Conservation (phyloP, 2,329 filamentous ascomycete species). For the Alternaria angustiovoidea region DNA sequence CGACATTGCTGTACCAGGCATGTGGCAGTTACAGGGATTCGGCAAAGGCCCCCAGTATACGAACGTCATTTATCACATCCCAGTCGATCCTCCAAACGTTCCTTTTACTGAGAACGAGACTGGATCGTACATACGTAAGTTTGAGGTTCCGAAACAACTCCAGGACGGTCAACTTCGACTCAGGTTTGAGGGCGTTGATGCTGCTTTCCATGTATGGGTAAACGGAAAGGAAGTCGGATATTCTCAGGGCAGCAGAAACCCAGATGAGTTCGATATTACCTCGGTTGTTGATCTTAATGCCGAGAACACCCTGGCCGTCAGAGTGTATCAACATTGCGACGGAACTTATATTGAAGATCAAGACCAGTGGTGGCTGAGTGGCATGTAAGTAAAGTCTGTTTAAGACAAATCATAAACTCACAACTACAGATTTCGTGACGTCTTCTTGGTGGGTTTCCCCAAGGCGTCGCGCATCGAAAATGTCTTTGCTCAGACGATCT, state of each 20-base stretch:
- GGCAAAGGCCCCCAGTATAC: constrained; percentile 72
- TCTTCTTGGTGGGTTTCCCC: constrained; percentile 67
- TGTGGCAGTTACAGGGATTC: constrained; percentile 76
- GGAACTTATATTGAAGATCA: constrained; percentile 74
- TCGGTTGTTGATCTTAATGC: constrained; percentile 55
- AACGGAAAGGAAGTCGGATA: constrained; percentile 72
- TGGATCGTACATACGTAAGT: constrained; percentile 67
- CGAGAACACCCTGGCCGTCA: constrained; percentile 66
- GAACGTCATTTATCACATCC: constrained; percentile 72
- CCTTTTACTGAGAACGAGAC: constrained; percentile 69
- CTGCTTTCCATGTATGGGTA: constrained; percentile 73
- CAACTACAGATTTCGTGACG: constrained; percentile 70
- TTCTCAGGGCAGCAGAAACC: constrained; percentile 72
- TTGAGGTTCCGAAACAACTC: constrained; percentile 62
- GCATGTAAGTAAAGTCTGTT: constrained; percentile 45
- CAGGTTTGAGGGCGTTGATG: constrained; percentile 76
- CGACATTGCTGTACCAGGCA: constrained; percentile 68
- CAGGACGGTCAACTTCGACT: constrained; percentile 65
- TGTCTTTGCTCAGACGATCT: constrained; percentile 63
- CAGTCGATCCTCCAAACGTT: constrained; percentile 69
- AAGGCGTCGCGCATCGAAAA: constrained; percentile 63
- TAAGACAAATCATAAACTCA: not conserved
- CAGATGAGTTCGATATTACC: constrained; percentile 74
- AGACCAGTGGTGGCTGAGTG: constrained; percentile 73
- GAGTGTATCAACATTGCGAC: constrained; percentile 76